Evolutionary conservation across 192 early-diverging fungal species (phyloP).

Genomic region (Coemansia sp.): DNA sequence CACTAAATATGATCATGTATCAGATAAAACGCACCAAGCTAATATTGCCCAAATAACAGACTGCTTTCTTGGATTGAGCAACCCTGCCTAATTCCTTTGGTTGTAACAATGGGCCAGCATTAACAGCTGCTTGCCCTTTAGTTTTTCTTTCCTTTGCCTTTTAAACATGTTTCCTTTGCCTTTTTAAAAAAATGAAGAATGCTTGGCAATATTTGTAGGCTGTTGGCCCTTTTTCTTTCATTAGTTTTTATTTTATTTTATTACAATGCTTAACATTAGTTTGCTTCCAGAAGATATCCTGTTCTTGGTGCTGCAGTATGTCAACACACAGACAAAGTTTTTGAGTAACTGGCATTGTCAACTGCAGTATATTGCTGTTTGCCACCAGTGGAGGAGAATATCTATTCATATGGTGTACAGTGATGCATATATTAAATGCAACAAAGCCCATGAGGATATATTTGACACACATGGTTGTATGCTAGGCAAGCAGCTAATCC

Average conservation of each 20-base stretch:
- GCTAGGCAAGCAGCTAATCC: not conserved
- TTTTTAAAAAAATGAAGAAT: not conserved
- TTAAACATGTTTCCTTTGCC: not conserved
- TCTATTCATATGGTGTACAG: not conserved
- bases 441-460: not conserved
- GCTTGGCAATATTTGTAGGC: not conserved
- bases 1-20: no score
- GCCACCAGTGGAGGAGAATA: not conserved
- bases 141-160: constrained; percentile 2
- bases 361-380: not conserved
- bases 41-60: no score
- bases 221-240: not conserved
- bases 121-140: constrained; percentile 14
- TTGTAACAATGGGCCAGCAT: no score
- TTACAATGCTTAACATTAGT: not conserved
- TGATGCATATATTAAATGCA: not conserved
- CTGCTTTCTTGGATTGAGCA: no score
- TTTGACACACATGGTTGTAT: not conserved
- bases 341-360: not conserved
- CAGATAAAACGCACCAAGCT: no score
- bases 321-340: not conserved
- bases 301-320: not conserved
- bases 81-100: no score
- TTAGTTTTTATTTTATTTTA: not conserved
- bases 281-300: not conserved